phyloP scores from a whole-genome alignment of 192 early-diverging fungal species.

The Podila horticola region DNA sequence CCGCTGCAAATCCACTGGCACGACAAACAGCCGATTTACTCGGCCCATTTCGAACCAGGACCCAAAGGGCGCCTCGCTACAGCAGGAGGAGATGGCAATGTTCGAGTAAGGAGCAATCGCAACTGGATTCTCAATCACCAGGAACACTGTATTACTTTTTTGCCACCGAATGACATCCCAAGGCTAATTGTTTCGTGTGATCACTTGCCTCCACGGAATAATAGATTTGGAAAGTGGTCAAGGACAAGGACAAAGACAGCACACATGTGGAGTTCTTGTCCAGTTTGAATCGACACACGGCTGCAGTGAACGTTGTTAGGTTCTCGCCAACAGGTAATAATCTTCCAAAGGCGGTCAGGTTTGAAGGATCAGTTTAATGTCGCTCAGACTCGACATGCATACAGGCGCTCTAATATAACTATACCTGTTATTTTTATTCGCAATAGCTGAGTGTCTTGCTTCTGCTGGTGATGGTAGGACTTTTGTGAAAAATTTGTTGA shows the following conservation, averaged over 20 bases:
- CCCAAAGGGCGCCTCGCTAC: slow-evolving; percentile 80
- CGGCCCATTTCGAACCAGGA: slow-evolving; percentile 85
- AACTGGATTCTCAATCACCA: slow-evolving; percentile 8
- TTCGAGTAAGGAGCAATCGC: slow-evolving; percentile 68
- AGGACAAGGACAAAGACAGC: slow-evolving; percentile 54
- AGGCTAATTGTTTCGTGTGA: background rate
- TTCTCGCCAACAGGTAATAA: slow-evolving; percentile 77
- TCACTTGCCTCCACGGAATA: background rate
- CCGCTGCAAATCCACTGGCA: slow-evolving; percentile 95
- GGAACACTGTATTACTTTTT: slow-evolving; percentile 22
- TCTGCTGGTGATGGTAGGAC: slow-evolving; percentile 86
- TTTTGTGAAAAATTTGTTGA: background rate
- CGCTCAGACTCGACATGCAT: background rate
- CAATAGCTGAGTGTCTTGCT: slow-evolving; percentile 72
- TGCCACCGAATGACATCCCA: background rate
- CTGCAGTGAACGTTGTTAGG: slow-evolving; percentile 92
- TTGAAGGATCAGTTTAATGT: background rate
- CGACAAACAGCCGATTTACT: slow-evolving; percentile 89
- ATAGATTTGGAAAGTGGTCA: slow-evolving; percentile 69
- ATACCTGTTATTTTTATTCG: background rate
- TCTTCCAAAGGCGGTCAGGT: background rate
- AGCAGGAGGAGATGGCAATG: slow-evolving; percentile 90
- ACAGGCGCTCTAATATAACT: background rate
- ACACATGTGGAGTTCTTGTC: slow-evolving; percentile 82
- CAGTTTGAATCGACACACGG: slow-evolving; percentile 84